These are phyloP conservation scores for Trichosporon faecale DNA, from an alignment of 1,284 basidiomycete genomes.

Conservation along the genomic window DNA sequence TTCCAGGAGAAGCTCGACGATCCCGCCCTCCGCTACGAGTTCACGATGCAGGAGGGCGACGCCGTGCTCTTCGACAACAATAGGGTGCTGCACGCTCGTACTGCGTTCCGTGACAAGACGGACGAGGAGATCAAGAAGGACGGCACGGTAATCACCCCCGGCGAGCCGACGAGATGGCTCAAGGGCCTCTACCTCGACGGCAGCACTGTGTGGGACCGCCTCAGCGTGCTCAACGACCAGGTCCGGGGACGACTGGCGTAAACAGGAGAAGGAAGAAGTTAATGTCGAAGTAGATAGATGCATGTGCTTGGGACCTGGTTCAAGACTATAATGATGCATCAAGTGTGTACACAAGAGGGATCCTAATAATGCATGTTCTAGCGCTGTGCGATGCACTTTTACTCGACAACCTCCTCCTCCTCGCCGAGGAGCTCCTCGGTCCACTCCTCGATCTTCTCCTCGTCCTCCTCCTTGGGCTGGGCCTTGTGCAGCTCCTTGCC, in stretches of 20 bases:
- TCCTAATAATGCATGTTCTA: constrained; percentile 6
- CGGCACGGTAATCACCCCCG: constrained; percentile 47
- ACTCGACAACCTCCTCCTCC: constrained; percentile 65
- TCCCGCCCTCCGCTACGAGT: constrained; percentile 60
- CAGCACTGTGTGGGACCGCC: constrained; percentile 65
- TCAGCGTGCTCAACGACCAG: constrained; percentile 30
- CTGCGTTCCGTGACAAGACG: constrained; percentile 63
- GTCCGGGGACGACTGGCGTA: constrained; percentile 12
- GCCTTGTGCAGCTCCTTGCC: constrained; percentile 37
- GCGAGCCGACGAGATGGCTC: constrained; percentile 68
- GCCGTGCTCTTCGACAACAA: constrained; percentile 90
- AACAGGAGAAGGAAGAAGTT: neutral
- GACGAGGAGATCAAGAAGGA: constrained; percentile 31
- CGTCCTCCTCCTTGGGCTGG: constrained; percentile 36
- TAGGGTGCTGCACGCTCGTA: constrained; percentile 83
- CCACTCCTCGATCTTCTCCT: constrained; percentile 85
- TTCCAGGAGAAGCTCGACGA: constrained; percentile 66
- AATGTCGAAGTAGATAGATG: too few relatives aligned
- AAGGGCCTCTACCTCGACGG: constrained; percentile 84
- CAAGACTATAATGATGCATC: neutral
- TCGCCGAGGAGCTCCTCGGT: constrained; percentile 88
- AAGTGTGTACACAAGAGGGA: neutral
- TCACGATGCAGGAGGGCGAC: constrained; percentile 77
- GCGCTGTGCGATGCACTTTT: neutral
- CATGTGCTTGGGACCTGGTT: too few relatives aligned